Evolutionary conservation across 1,284 basidiomycete genomes (phyloP).

Genomic region (Austroboletus olivaceoglutinosus): DNA sequence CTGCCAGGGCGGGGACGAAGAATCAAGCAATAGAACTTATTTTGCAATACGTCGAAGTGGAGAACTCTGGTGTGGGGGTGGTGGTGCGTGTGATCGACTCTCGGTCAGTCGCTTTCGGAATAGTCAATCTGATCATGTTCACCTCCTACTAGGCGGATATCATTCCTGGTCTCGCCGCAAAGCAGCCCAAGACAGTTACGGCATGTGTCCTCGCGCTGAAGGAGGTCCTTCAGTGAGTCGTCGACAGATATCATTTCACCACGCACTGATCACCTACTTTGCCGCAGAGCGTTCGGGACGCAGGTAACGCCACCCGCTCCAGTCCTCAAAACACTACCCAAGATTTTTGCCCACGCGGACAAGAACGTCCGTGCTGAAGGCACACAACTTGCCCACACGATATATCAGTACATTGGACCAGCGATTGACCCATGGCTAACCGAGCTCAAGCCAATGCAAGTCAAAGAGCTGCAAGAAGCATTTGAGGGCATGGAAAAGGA

Average conservation of each 20-base stretch:
- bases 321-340: conserved; percentile 84
- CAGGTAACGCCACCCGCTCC: conserved; percentile 75
- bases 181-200: conserved; percentile 94
- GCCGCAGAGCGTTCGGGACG: conserved; percentile 74
- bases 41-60: conserved; percentile 91
- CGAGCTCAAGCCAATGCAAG: conserved; percentile 98
- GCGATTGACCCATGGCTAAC: conserved; percentile 84
- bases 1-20: conserved; percentile 89
- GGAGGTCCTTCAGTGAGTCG: conserved; percentile 60
- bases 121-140: conserved; percentile 24
- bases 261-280: conserved; percentile 1
- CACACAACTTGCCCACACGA: conserved; percentile 66
- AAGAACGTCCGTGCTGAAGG: conserved; percentile 97
- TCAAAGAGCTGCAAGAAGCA: conserved; percentile 91
- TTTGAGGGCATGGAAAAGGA: conserved; percentile 85
- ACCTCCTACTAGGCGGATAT: conserved; percentile 66
- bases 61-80: conserved; percentile 85
- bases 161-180: conserved; percentile 81
- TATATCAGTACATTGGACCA: conserved; percentile 90
- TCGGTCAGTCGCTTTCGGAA: conserved; percentile 17
- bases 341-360: conserved; percentile 94
- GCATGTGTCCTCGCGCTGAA: conserved; percentile 79
- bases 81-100: conserved; percentile 64
- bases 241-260: conserved; percentile 1
- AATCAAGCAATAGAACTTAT: conserved; percentile 84